Evolutionary conservation across 352 stramenopile genomes (phyloP).

Genomic region (Stramenopiles sp.): DNA sequence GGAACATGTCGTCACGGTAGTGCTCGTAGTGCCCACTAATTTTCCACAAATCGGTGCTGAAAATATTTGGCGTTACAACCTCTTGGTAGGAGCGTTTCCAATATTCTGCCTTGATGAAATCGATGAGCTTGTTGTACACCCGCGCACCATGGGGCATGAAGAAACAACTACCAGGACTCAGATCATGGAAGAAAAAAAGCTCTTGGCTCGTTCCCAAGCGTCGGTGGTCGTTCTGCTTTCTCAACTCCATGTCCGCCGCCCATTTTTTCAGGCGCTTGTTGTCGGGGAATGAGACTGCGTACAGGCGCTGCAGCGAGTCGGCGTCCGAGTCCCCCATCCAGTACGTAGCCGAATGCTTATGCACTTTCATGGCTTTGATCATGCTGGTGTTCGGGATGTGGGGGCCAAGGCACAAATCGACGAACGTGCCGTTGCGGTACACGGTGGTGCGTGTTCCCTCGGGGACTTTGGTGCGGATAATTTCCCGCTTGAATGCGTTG

Average conservation of each 20-base stretch:
- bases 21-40: constrained; percentile 82
- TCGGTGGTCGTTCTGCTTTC: constrained; percentile 88
- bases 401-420: constrained; percentile 91
- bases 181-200: constrained; percentile 79
- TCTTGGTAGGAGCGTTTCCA: constrained; percentile 63
- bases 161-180: constrained; percentile 88
- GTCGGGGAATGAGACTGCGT: constrained; percentile 92
- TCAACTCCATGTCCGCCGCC: constrained; percentile 52
- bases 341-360: constrained; percentile 77
- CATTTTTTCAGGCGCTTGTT: constrained; percentile 93
- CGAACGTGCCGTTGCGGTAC: constrained; percentile 89
- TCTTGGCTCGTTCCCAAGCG: constrained; percentile 78
- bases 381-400: constrained; percentile 85
- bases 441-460: constrained; percentile 88
- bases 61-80: constrained; percentile 94
- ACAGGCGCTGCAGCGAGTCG: constrained; percentile 87
- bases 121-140: constrained; percentile 94
- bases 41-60: constrained; percentile 93
- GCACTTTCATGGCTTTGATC: constrained; percentile 84
- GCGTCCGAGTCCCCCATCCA: constrained; percentile 90
- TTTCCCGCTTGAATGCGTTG: constrained; percentile 93
- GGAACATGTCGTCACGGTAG: constrained; percentile 98
- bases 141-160: constrained; percentile 89
- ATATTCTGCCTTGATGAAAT: constrained; percentile 78
- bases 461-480: constrained; percentile 88